Percentiles rank a stretch among this genome's conserved stretches.
These are phyloP conservation scores for Phalaenopsis aphrodite DNA, from an alignment of 106 monocot species.

Conservation along the genomic window DNA sequence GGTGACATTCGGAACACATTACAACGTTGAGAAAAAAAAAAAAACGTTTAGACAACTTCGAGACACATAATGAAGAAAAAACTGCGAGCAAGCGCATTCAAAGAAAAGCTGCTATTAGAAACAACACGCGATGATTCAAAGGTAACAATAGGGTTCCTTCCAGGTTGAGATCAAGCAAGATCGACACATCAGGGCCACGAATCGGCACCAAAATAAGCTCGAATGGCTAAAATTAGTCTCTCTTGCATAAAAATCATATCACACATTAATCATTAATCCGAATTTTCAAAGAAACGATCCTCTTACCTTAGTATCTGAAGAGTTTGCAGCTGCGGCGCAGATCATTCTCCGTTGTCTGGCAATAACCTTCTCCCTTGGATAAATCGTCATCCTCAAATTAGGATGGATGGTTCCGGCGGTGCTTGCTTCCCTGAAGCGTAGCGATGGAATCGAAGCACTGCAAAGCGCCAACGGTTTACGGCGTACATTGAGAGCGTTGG, in stretches of 20 bases:
- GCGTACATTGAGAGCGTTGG: not conserved
- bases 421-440: not conserved
- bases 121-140: not conserved
- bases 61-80: not conserved
- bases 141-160: not conserved
- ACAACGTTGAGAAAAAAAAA: not conserved
- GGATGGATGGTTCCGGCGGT: not conserved
- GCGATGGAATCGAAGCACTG: not conserved
- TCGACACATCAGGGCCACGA: not conserved
- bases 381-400: not conserved
- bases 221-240: not conserved
- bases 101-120: not conserved
- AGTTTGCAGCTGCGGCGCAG: conserved; percentile 11
- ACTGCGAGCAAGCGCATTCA: not conserved
- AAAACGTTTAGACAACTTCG: not conserved
- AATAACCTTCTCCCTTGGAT: not conserved
- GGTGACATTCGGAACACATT: not conserved
- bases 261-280: not conserved
- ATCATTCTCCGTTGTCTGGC: not conserved
- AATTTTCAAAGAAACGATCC: not conserved
- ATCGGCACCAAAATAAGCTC: not conserved
- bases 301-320: conserved; percentile 6
- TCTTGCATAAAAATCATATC: not conserved
- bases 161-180: not conserved
- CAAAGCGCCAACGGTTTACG: not conserved